Base-by-base conservation (phyloP, 139 green algal genomes). In the Closterium sp. region DNA sequence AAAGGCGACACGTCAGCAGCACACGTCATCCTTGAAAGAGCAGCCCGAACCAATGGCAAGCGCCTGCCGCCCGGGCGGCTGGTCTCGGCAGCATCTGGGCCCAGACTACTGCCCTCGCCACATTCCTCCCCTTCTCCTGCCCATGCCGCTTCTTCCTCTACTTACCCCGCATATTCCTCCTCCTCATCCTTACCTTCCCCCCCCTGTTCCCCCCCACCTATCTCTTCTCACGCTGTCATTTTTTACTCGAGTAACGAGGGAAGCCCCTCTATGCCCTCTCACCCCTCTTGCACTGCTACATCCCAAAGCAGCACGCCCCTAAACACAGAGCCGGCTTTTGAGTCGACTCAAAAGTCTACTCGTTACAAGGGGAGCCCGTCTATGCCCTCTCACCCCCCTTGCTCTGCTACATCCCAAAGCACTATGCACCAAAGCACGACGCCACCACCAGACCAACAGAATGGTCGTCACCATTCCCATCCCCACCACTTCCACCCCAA, bases 1-100 rank as follows among this genome's bases (percentile, higher is more conserved):
- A 87, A 91, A 32, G 89, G 89, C 16, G 81, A 91, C 89, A 32
- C 16, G 35, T n/a, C n/a, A 43, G 89, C 30, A 55, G 89, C 89
- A 34, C 23, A 38, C 28, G 31, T 10, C 12, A 2, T 91, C 0
- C 66, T 91, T 28, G 55, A 91, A 89, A 89, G 66, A 38, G 66
- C 88, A 8, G 89, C 89, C 0, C 28, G 31, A 88, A 35, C 34
- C 33, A 91, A 91, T 4, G 89, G 89, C 28, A 88, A 34, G 84
- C 4, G 23, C 23, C 66, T 91, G 34, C 89, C 89, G 19, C 35
- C 34, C 12, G 89, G 89, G 55, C 55, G 12, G 55, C 55, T 76
- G 5, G 55, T 76, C 25, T 76, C n/a, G n/a, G n/a, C n/a, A n/a
- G n/a, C n/a, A n/a, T n/a, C n/a, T n/a, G n/a, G n/a, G n/a, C n/a